phyloP scores from a whole-genome alignment of 345 rosid genomes.

The Boechera divaricarpa region DNA sequence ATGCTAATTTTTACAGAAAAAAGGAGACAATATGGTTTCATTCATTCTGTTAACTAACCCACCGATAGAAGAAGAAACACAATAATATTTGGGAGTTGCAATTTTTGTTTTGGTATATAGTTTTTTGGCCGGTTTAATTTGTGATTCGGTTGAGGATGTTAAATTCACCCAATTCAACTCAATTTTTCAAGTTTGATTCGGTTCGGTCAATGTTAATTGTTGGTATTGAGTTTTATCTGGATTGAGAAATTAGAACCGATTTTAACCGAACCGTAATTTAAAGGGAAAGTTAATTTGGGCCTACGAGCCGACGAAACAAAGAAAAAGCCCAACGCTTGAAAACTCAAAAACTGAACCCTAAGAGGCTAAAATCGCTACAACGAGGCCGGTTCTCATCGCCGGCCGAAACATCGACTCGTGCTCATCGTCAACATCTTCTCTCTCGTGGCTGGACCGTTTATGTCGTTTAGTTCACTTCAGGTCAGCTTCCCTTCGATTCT shows the following conservation, averaged over 20 bases:
- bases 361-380: constrained; percentile 5
- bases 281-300: constrained; percentile 7
- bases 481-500: not conserved
- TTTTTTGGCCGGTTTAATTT: constrained; percentile 3
- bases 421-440: not conserved
- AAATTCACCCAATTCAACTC: not conserved
- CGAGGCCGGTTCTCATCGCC: constrained; percentile 34
- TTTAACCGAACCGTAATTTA: constrained; percentile 13
- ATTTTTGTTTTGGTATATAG: not conserved
- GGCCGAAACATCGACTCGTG: constrained; percentile 18
- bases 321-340: constrained; percentile 9
- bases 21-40: not conserved
- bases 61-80: not conserved
- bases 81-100: not conserved
- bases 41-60: not conserved
- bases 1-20: not conserved
- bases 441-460: not conserved
- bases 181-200: not conserved
- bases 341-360: constrained; percentile 32
- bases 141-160: not conserved
- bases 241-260: constrained; percentile 3
- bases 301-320: not conserved
- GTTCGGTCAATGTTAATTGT: not conserved
- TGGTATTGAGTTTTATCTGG: not conserved
- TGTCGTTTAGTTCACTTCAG: constrained; percentile 7